Conservation (phyloP, 2,329 filamentous ascomycete species). For the Metarhizium robertsii region DNA sequence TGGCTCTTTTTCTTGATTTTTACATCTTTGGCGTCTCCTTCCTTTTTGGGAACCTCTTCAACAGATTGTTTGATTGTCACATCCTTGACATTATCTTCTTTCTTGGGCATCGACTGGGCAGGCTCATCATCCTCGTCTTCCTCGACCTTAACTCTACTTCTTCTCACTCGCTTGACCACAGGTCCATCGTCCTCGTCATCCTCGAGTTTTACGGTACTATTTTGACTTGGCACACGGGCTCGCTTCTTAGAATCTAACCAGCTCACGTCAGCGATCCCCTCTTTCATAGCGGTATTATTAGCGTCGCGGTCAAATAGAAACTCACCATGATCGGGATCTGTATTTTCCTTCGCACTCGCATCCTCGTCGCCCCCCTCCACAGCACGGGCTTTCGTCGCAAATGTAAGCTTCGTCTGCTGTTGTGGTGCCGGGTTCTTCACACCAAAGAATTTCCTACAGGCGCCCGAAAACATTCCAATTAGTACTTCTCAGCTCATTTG, state of each 20-base stretch:
- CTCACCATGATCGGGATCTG: constrained; percentile 29
- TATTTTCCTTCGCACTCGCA: constrained; percentile 26
- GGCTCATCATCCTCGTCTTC: constrained; percentile 41
- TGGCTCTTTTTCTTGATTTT: constrained; percentile 7
- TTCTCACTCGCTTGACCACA: constrained; percentile 47
- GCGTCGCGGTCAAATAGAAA: background rate
- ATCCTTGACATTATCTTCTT: constrained; percentile 12
- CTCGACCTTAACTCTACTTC: constrained; percentile 36
- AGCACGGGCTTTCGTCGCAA: constrained; percentile 48
- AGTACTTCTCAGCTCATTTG: background rate
- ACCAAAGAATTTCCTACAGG: constrained; percentile 74
- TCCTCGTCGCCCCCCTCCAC: constrained; percentile 19
- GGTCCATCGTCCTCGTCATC: constrained; percentile 48
- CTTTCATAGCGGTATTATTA: background rate
- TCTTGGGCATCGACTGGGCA: constrained; percentile 25
- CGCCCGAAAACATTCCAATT: constrained; percentile 2
- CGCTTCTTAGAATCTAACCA: constrained; percentile 37
- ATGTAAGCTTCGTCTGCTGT: constrained; percentile 72
- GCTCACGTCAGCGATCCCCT: background rate
- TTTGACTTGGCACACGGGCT: constrained; percentile 17
- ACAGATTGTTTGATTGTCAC: background rate
- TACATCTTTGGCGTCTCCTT: constrained; percentile 2
- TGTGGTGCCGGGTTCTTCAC: constrained; percentile 43
- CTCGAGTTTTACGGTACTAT: constrained; percentile 16
- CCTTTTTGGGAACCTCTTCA: constrained; percentile 6